Conservation (phyloP, 192 early-diverging fungal species). For the Jimgerdemannia flammicorona region DNA sequence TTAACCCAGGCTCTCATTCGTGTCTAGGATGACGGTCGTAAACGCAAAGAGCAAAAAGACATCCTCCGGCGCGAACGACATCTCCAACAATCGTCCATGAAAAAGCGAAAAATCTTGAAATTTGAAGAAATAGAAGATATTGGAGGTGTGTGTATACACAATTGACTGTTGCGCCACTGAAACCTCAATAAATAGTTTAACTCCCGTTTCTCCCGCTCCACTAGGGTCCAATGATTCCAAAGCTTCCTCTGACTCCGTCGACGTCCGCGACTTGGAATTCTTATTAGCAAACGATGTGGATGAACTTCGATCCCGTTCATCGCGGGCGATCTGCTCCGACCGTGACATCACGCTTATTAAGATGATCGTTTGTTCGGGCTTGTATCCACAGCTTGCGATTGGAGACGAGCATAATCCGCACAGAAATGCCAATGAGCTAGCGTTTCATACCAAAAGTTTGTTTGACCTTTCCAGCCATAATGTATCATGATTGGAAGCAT, state of each 20-base stretch:
- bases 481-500: too few relatives aligned
- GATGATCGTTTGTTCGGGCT: conserved; percentile 55
- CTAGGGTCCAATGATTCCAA: too few relatives aligned
- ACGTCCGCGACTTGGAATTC: conserved; percentile 62
- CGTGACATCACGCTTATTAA: conserved; percentile 53
- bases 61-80: conserved; percentile 31
- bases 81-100: conserved; percentile 22
- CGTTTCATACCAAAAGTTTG: conserved; percentile 59
- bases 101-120: conserved; percentile 36
- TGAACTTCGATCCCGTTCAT: conserved; percentile 32
- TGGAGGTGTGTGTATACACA: background rate
- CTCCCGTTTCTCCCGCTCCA: too few relatives aligned
- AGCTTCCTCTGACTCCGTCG: background rate
- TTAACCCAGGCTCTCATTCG: background rate
- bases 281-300: conserved; percentile 46
- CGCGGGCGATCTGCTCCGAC: conserved; percentile 22
- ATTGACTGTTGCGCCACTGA: background rate
- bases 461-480: background rate
- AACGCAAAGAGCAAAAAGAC: conserved; percentile 5
- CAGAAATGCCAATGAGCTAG: conserved; percentile 43
- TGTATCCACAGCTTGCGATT: conserved; percentile 65
- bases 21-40: background rate
- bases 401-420: conserved; percentile 60
- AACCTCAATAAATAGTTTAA: background rate
- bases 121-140: conserved; percentile 28